Evolutionary conservation across 495 filamentous ascomycete species (phyloP).

Genomic region (Poronia punctata): DNA sequence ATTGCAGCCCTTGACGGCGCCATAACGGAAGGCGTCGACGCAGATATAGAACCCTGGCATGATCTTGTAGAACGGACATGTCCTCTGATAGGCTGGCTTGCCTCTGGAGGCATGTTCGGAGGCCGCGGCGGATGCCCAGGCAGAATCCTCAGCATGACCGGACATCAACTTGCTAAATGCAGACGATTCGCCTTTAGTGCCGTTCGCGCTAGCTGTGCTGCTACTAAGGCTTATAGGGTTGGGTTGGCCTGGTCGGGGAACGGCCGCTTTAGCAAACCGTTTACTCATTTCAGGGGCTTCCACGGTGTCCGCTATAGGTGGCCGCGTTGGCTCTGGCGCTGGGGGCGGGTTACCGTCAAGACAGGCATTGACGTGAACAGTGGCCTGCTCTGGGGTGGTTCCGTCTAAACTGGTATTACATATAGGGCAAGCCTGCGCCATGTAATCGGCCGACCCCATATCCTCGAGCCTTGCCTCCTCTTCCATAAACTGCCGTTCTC

Average conservation of each 20-base stretch:
- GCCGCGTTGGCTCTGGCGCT: conserved; percentile 26
- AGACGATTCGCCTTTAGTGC: too few relatives aligned
- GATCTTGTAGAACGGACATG: conserved; percentile 98
- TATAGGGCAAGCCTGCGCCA: conserved; percentile 60
- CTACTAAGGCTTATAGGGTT: conserved; percentile 59
- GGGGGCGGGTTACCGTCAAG: conserved; percentile 70
- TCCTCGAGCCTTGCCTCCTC: conserved; percentile 55
- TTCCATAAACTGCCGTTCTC: conserved; percentile 55
- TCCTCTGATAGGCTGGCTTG: conserved; percentile 82
- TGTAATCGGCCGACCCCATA: conserved; percentile 36
- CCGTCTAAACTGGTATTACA: conserved; percentile 58
- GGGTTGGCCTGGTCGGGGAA: conserved; percentile 67
- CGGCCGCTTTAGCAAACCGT: conserved; percentile 57
- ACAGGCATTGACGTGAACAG: conserved; percentile 86
- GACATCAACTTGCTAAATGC: conserved; percentile 93
- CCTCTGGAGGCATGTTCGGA: conserved; percentile 70
- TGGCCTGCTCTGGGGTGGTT: conserved; percentile 49
- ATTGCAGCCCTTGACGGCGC: conserved; percentile 81
- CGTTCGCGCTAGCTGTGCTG: conserved; percentile 14
- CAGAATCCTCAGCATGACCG: conserved; percentile 77
- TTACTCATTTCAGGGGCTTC: conserved; percentile 38
- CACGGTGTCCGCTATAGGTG: conserved; percentile 17
- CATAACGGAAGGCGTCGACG: conserved; percentile 95
- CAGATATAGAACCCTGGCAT: conserved; percentile 85
- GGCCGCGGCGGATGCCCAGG: conserved; percentile 83